Evolutionary conservation across 331 rosid species (phyloP).

Genomic region (Saraca asoca): DNA sequence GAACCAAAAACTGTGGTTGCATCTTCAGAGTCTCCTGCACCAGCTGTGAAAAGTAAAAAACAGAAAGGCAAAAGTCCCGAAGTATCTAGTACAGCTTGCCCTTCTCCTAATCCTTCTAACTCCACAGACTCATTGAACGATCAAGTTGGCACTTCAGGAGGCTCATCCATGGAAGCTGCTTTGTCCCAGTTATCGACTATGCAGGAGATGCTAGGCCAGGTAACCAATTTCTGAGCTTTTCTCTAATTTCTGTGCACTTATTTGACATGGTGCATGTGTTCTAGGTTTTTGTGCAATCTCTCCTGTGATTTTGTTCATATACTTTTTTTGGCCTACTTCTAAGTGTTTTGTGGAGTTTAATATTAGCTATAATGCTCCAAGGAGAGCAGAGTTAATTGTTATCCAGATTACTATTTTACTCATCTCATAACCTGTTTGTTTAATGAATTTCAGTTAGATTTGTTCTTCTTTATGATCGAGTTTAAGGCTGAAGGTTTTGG

Average conservation of each 20-base stretch:
- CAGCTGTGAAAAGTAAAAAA: conserved; percentile 61
- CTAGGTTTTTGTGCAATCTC: conserved; percentile 6
- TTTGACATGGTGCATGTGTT: conserved; percentile 10
- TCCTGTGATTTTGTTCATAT: conserved; percentile 12
- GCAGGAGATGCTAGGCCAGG: conserved; percentile 89
- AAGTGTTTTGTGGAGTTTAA: conserved; percentile 12
- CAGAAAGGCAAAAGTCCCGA: conserved; percentile 76
- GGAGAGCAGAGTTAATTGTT: conserved; percentile 19
- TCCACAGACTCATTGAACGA: conserved; percentile 55
- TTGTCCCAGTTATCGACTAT: conserved; percentile 61
- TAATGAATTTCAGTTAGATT: background rate
- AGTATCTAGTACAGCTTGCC: conserved; percentile 51
- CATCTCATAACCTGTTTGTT: conserved; percentile 12
- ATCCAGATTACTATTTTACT: conserved; percentile 14
- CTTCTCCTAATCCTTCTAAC: conserved; percentile 58
- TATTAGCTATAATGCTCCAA: conserved; percentile 25
- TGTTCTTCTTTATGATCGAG: conserved; percentile 18
- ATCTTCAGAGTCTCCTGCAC: conserved; percentile 54
- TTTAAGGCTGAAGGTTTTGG: background rate
- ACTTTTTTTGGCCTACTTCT: conserved; percentile 20
- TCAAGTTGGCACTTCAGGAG: conserved; percentile 58
- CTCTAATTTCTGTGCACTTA: conserved; percentile 3
- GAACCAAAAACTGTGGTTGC: conserved; percentile 50
- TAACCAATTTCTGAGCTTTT: conserved; percentile 31
- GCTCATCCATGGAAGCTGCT: conserved; percentile 58